phyloP scores from a whole-genome alignment of 495 filamentous ascomycete genomes.

The Daldinia concentrica region DNA sequence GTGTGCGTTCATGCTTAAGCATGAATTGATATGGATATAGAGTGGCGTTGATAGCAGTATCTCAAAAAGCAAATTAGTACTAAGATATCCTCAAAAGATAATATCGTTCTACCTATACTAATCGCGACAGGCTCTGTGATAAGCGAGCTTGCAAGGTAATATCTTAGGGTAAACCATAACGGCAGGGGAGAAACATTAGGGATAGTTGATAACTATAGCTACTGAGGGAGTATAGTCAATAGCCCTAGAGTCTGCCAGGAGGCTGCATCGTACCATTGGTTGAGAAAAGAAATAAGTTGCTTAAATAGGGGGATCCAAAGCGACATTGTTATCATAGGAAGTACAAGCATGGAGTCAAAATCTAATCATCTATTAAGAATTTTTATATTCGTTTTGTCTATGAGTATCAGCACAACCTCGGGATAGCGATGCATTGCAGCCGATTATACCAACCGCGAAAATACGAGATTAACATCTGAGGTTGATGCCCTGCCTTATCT shows the following conservation, averaged over 20 bases:
- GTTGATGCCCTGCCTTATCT: constrained; percentile 81
- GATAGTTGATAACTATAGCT: no score
- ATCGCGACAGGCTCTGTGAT: neutral
- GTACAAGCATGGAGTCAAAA: no score
- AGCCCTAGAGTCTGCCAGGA: no score
- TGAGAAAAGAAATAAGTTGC: no score
- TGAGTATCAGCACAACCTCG: neutral
- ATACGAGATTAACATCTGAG: constrained; percentile 76
- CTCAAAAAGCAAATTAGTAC: neutral
- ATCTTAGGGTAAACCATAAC: neutral
- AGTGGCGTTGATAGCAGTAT: neutral
- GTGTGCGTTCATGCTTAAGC: neutral
- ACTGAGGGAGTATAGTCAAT: no score
- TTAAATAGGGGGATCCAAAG: no score
- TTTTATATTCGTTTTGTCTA: constrained; percentile 11
- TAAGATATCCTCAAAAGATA: neutral
- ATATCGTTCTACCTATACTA: neutral
- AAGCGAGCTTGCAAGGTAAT: neutral
- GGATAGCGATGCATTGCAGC: neutral
- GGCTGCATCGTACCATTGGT: no score
- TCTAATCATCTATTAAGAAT: neutral
- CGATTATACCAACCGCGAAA: neutral
- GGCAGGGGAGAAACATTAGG: neutral
- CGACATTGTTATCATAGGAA: no score
- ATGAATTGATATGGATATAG: neutral